Conservation (phyloP, 2,329 filamentous ascomycete species). For the Xylariaceae sp. region DNA sequence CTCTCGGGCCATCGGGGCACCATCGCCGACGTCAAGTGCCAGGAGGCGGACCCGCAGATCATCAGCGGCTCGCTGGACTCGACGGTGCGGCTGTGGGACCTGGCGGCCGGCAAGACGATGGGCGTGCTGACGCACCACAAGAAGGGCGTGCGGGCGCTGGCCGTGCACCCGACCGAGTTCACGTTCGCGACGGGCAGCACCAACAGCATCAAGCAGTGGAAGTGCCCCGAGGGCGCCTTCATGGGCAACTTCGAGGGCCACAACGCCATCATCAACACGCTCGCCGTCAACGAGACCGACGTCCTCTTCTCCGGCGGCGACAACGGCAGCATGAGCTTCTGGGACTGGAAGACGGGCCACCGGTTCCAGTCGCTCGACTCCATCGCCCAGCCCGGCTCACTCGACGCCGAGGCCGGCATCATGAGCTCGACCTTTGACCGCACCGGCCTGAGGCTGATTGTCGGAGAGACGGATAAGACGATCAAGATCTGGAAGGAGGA, state of each 20-base stretch:
- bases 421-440: slow-evolving; percentile 92
- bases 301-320: slow-evolving; percentile 93
- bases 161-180: slow-evolving; percentile 85
- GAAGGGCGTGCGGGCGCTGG: slow-evolving; percentile 83
- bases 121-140: slow-evolving; percentile 97
- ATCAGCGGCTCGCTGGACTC: slow-evolving; percentile 90
- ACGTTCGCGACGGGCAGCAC: slow-evolving; percentile 93
- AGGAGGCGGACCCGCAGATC: slow-evolving; percentile 94
- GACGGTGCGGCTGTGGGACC: slow-evolving; percentile 88
- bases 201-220: slow-evolving; percentile 97
- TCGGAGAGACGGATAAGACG: slow-evolving; percentile 94
- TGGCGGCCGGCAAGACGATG: slow-evolving; percentile 94
- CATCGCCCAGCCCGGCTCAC: slow-evolving; percentile 84
- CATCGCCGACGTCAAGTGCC: slow-evolving; percentile 81
- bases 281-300: slow-evolving; percentile 89
- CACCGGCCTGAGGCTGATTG: slow-evolving; percentile 83
- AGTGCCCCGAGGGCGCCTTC: slow-evolving; percentile 93
- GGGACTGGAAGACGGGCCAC: slow-evolving; percentile 97
- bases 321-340: slow-evolving; percentile 95
- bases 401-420: slow-evolving; percentile 90
- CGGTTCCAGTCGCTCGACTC: slow-evolving; percentile 86
- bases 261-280: slow-evolving; percentile 91
- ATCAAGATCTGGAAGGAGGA: slow-evolving; percentile 98
- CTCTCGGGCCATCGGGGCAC: slow-evolving; percentile 86
- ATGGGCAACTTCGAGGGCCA: slow-evolving; percentile 99